These are phyloP conservation scores for Incumbomyces delicatus DNA, from an alignment of 2,329 filamentous ascomycete species.

Conservation along the genomic window DNA sequence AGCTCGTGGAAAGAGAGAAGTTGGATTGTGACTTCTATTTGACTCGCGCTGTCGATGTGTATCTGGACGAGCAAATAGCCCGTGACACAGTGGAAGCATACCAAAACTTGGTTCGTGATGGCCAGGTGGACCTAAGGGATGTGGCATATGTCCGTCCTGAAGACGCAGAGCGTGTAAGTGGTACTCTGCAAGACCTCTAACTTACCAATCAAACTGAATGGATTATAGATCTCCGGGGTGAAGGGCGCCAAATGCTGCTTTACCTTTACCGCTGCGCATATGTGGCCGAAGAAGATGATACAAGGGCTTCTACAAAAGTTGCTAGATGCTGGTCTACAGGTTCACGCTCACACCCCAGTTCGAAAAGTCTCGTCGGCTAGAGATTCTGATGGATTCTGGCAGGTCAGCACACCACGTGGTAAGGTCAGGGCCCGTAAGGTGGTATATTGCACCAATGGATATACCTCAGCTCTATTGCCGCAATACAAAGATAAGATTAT, in stretches of 20 bases:
- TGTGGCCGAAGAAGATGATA: slow-evolving; percentile 69
- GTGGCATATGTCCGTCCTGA: slow-evolving; percentile 20
- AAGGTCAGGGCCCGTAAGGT: slow-evolving; percentile 51
- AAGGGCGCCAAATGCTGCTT: slow-evolving; percentile 29
- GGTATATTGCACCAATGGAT: slow-evolving; percentile 71
- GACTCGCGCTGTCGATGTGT: slow-evolving; percentile 31
- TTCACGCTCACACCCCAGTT: background rate
- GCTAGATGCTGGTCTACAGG: too few species aligned
- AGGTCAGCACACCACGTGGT: slow-evolving; percentile 39
- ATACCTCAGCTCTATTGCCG: slow-evolving; percentile 66
- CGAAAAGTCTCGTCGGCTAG: background rate
- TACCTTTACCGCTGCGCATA: slow-evolving; percentile 24
- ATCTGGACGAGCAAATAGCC: slow-evolving; percentile 24
- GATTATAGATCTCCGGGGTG: slow-evolving; percentile 22
- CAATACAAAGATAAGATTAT: slow-evolving; percentile 61
- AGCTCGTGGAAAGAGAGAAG: slow-evolving; percentile 30
- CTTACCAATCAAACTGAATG: slow-evolving; percentile 16
- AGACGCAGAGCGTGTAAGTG: slow-evolving; percentile 22
- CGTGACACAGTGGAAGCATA: slow-evolving; percentile 8
- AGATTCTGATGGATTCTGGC: background rate
- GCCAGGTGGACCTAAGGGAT: too few species aligned
- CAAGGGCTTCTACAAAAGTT: slow-evolving; percentile 33
- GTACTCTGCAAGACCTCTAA: slow-evolving; percentile 23
- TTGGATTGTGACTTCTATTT: slow-evolving; percentile 37
- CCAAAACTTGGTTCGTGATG: slow-evolving; percentile 14